phyloP scores from a whole-genome alignment of 129 eudicot genomes.

The Centella asiatica region DNA sequence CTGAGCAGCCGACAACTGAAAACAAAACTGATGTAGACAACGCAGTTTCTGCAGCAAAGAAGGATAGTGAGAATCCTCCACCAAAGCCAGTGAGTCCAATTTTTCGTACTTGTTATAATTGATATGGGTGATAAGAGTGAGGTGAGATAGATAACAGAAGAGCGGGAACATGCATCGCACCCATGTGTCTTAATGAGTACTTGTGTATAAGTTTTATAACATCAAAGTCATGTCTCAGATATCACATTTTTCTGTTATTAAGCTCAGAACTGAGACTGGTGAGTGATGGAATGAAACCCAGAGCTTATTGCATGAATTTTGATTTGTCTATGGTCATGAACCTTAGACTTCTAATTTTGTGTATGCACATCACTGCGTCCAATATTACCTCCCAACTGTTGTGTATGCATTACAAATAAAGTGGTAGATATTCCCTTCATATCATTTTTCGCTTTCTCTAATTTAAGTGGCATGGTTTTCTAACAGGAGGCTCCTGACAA shows the following conservation, averaged over 20 bases:
- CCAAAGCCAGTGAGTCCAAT: conserved; percentile 38
- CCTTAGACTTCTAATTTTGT: too few relatives aligned
- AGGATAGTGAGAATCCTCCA: conserved; percentile 33
- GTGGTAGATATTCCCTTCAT: not conserved
- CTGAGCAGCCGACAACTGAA: conserved; percentile 37
- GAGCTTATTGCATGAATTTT: not conserved
- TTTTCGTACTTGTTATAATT: not conserved
- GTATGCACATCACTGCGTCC: too few relatives aligned
- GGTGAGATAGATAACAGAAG: not conserved
- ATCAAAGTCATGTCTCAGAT: not conserved
- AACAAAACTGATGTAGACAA: conserved; percentile 60
- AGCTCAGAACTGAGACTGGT: not conserved
- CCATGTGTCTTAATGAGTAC: too few relatives aligned
- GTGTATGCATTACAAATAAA: too few relatives aligned
- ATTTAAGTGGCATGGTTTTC: conserved; percentile 4
- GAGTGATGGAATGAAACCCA: too few relatives aligned
- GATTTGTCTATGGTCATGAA: not conserved
- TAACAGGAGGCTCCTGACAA: conserved; percentile 86
- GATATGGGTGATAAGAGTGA: not conserved
- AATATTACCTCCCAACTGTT: too few relatives aligned
- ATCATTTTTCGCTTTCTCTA: not conserved
- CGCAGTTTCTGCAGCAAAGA: conserved; percentile 40
- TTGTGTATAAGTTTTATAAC: too few relatives aligned
- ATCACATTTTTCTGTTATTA: not conserved
- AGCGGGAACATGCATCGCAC: too few relatives aligned